Evolutionary conservation across 2,329 filamentous ascomycete species (phyloP).

Genomic region (Hymenoscyphus scutula): DNA sequence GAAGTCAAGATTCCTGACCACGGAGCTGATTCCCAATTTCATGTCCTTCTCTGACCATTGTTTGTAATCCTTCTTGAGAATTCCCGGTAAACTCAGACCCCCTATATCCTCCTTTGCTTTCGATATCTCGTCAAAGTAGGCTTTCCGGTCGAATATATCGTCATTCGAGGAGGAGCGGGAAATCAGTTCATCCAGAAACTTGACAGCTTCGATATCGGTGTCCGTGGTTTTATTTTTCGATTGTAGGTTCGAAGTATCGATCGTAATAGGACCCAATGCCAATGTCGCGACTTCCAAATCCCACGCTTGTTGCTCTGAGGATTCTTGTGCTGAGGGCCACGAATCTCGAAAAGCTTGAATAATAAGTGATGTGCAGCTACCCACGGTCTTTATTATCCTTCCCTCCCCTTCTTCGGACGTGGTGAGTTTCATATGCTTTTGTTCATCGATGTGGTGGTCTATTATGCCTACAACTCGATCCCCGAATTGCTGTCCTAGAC

Average conservation of each 20-base stretch:
- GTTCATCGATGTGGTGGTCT: slow-evolving; percentile 78
- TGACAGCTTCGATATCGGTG: slow-evolving; percentile 56
- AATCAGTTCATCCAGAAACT: slow-evolving; percentile 51
- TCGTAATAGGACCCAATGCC: slow-evolving; percentile 66
- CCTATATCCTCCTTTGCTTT: slow-evolving; percentile 67
- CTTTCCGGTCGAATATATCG: slow-evolving; percentile 48
- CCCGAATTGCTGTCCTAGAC: slow-evolving; percentile 53
- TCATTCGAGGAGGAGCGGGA: background rate
- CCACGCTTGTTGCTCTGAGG: slow-evolving; percentile 17
- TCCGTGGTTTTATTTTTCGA: slow-evolving; percentile 63
- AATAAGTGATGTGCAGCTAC: slow-evolving; percentile 63
- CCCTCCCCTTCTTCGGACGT: slow-evolving; percentile 45
- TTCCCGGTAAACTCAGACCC: slow-evolving; percentile 58
- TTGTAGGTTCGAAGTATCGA: slow-evolving; percentile 68
- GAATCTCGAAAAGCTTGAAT: background rate
- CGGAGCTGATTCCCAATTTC: slow-evolving; percentile 64
- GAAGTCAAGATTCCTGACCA: slow-evolving; percentile 62
- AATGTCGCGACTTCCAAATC: slow-evolving; percentile 64
- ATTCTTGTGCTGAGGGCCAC: background rate
- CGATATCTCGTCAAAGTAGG: slow-evolving; percentile 59
- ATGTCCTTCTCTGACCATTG: slow-evolving; percentile 60
- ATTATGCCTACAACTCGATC: slow-evolving; percentile 61
- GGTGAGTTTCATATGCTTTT: slow-evolving; percentile 38
- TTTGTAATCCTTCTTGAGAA: slow-evolving; percentile 83
- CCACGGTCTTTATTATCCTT: slow-evolving; percentile 62